phyloP scores from a whole-genome alignment of 805 yeast species.

The Pichia membranifaciens region DNA sequence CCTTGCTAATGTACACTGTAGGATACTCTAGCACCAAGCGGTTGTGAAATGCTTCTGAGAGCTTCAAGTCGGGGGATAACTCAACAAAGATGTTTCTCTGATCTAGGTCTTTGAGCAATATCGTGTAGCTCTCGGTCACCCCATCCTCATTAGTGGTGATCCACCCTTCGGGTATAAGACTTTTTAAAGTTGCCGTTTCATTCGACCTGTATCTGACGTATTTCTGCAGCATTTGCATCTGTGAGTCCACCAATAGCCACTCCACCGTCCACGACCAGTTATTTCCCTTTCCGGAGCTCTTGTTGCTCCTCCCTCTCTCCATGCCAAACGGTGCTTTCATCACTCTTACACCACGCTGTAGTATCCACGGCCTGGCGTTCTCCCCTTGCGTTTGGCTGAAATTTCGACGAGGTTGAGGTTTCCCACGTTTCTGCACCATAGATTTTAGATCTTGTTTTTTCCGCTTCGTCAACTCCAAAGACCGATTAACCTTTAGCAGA shows the following conservation, averaged over 20 bases:
- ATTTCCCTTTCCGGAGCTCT: constrained; percentile 51
- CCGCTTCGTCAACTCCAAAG: constrained; percentile 6
- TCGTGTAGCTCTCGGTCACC: constrained; percentile 2
- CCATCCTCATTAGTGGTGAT: constrained; percentile 4
- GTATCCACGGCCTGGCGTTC: constrained; percentile 16
- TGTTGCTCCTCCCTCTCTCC: constrained; percentile 56
- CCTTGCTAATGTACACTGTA: constrained; percentile 42
- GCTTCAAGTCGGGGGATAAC: not conserved
- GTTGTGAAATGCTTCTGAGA: constrained; percentile 41
- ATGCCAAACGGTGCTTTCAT: constrained; percentile 64
- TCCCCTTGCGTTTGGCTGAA: constrained; percentile 21
- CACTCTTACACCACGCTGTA: constrained; percentile 57
- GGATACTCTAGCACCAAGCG: constrained; percentile 74
- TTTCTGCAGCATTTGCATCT: constrained; percentile 15
- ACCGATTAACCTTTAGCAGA: constrained; percentile 45
- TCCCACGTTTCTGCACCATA: constrained; percentile 34
- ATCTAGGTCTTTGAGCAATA: constrained; percentile 33
- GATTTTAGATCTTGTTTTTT: constrained; percentile 3
- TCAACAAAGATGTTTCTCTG: not conserved
- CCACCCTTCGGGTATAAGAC: constrained; percentile 35
- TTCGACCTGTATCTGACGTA: constrained; percentile 35
- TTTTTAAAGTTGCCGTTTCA: constrained; percentile 33
- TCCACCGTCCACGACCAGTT: constrained; percentile 75
- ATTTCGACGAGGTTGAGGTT: constrained; percentile 22
- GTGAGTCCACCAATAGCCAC: constrained; percentile 43